These are phyloP conservation scores for Penicillium subrubescens DNA, from an alignment of 495 filamentous ascomycete species.

Conservation along the genomic window DNA sequence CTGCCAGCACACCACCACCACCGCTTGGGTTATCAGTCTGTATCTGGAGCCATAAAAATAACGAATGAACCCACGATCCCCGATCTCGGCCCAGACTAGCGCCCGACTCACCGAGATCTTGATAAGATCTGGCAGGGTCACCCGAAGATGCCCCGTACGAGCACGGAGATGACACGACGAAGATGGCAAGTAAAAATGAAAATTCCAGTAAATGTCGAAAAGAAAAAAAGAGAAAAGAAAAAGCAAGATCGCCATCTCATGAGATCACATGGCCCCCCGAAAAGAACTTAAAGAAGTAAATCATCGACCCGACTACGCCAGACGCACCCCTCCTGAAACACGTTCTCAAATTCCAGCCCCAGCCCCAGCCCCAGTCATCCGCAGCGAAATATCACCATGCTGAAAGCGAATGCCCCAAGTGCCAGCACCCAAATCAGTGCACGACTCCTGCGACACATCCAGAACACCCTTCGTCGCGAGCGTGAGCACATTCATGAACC, in stretches of 20 bases:
- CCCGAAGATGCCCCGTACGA: background rate
- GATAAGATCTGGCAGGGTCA: background rate
- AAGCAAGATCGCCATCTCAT: constrained; percentile 3
- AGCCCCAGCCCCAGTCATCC: background rate
- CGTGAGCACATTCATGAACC: constrained; percentile 69
- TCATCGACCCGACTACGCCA: background rate
- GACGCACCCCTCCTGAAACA: background rate
- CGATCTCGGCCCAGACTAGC: background rate
- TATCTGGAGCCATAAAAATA: background rate
- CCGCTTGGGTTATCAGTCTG: background rate
- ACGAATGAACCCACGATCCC: background rate
- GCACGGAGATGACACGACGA: background rate
- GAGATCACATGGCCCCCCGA: background rate
- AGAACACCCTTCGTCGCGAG: constrained; percentile 65
- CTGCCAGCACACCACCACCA: background rate
- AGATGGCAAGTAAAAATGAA: background rate
- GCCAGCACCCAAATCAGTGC: constrained; percentile 24
- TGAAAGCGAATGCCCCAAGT: constrained; percentile 27
- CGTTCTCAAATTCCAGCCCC: background rate
- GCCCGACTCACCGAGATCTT: background rate
- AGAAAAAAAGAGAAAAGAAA: background rate
- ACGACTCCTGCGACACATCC: constrained; percentile 28
- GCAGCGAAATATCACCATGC: constrained; percentile 35
- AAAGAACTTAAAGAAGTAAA: background rate
- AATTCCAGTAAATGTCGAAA: background rate